Evolutionary conservation across 2,329 filamentous ascomycete species (phyloP).

Genomic region (Tolypocladium nubicola): DNA sequence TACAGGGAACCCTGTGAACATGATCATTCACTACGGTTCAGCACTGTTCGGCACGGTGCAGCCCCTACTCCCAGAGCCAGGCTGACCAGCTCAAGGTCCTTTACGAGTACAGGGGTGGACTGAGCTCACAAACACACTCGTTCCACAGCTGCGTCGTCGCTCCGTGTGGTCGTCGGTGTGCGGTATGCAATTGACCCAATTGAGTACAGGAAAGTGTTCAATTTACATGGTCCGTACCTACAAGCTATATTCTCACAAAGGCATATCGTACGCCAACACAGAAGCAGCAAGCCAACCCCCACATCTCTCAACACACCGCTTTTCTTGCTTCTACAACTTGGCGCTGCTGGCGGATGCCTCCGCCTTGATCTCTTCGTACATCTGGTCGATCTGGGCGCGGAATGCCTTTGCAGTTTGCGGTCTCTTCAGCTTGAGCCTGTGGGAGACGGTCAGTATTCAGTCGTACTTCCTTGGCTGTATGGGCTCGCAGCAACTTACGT

Average conservation of each 20-base stretch:
- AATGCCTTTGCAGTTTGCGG: conserved; percentile 44
- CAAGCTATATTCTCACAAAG: background rate
- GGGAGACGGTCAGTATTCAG: conserved; percentile 7
- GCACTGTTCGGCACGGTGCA: too few species aligned
- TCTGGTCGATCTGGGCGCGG: conserved; percentile 39
- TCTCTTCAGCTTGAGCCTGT: conserved; percentile 49
- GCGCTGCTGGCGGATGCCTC: conserved; percentile 24
- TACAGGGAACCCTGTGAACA: too few species aligned
- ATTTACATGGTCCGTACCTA: background rate
- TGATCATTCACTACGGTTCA: too few species aligned
- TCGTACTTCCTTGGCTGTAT: too few species aligned
- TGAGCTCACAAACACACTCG: background rate
- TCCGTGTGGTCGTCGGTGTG: background rate
- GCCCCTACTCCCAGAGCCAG: too few species aligned
- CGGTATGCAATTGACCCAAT: background rate
- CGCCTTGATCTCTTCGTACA: conserved; percentile 45
- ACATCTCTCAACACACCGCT: background rate
- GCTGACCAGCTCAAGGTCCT: too few species aligned
- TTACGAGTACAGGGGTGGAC: too few species aligned
- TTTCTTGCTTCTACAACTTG: conserved; percentile 27
- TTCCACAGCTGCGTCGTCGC: background rate
- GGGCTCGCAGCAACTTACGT: conserved; percentile 54
- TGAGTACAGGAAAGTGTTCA: background rate
- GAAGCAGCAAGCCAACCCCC: background rate
- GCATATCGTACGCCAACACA: background rate